Evolutionary conservation across 2,329 filamentous ascomycete species (phyloP).

Genomic region (Talaromyces sp.): DNA sequence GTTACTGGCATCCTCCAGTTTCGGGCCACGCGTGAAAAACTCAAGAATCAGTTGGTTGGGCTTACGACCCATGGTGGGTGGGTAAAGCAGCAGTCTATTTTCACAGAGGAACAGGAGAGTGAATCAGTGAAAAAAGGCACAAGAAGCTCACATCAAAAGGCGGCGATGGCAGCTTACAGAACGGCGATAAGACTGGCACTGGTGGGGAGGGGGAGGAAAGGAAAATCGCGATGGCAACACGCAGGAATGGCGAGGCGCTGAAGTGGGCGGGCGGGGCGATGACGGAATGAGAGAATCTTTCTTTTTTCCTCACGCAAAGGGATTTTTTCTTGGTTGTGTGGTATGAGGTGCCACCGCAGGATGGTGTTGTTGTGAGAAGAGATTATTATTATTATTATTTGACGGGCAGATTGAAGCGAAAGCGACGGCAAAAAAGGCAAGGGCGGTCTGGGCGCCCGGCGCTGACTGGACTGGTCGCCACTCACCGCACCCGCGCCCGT

Average conservation of each 20-base stretch:
- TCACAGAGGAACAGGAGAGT: conserved; percentile 11
- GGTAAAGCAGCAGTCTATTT: neutral
- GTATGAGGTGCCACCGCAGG: neutral
- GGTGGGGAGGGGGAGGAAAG: neutral
- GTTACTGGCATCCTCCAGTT: conserved; percentile 84
- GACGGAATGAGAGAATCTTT: neutral
- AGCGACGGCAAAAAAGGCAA: conserved; percentile 30
- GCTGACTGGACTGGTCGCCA: conserved; percentile 10
- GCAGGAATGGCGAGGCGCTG: neutral
- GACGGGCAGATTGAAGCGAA: conserved; percentile 16
- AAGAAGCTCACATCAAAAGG: neutral
- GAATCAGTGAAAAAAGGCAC: neutral
- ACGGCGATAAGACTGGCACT: neutral
- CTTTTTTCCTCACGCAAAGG: neutral
- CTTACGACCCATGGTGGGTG: conserved; percentile 65
- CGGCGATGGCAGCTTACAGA: neutral
- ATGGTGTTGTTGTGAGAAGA: neutral
- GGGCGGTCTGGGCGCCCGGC: conserved; percentile 27
- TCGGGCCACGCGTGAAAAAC: conserved; percentile 81
- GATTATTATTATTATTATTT: conserved; percentile 2
- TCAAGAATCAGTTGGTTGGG: conserved; percentile 80
- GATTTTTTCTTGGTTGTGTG: neutral
- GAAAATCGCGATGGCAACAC: neutral
- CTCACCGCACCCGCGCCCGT: conserved; percentile 4
- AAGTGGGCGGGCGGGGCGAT: neutral